Base-by-base conservation (phyloP, 2,329 filamentous ascomycete genomes). In the Beauveria scarabaeidicola region DNA sequence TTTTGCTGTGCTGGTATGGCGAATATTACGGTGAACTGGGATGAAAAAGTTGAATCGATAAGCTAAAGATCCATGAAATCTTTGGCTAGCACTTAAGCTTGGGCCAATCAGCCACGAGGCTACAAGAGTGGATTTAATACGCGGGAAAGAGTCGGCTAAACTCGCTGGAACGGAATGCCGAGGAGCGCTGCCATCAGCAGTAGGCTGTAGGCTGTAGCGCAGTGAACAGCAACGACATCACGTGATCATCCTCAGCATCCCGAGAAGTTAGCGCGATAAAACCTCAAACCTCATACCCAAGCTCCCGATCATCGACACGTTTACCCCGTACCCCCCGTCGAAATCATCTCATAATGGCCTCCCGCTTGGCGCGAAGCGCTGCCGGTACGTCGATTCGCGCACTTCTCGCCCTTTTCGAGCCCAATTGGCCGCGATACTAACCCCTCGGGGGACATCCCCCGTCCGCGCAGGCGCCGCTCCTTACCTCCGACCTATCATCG, bases 361-460 rank as follows among this genome's bases (percentile, higher is more conserved):
- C 91, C 79, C 91, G 92, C 84, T 85, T 97, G 82, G 91, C 88
- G 85, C 91, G 90, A 85, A 92, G 87, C 84, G 91, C 91, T 81
- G 81, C 93, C 80, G 90, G 93, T 97, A 86, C 77, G 91, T 86
- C 56, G 27, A 59, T 60, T 41, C 50, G 50, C 57, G 13, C 21
- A 47, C n/a, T 17, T 10, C 23, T 36, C 56, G 54, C 55, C 64
- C 56, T 63, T 54, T 59, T 50, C 48, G 55, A 67, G 50, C 52
- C 59, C 73, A 73, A 78, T 79, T 76, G 75, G 68, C 64, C 53
- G 43, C 63, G 62, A 61, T 65, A 58, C 59, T 62, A 61, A 68
- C 72, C 66, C 65, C 63, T 64, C 57, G 44, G 41, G 43, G 40
- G 40, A 15, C 15, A 29, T 9, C 19, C 6, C 5, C 40, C 25